These are phyloP conservation scores for Tetrahymena malaccensis DNA, from an alignment of 73 alveolate species.

Conservation along the genomic window DNA sequence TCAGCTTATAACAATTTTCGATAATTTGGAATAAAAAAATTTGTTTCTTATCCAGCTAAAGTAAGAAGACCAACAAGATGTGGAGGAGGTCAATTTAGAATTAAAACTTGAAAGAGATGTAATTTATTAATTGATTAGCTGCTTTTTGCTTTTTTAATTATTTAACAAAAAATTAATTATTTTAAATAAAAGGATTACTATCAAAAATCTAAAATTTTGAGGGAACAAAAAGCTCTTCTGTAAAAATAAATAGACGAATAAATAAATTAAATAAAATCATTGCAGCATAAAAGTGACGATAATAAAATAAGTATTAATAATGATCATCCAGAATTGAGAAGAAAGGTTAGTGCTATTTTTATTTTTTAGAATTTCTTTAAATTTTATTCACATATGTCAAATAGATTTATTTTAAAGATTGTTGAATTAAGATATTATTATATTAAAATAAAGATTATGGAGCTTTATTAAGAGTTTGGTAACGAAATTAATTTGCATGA, in stretches of 20 bases:
- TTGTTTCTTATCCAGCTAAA: slow-evolving; percentile 23
- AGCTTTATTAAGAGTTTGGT: background rate
- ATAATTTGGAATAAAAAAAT: slow-evolving; percentile 28
- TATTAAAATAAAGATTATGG: background rate
- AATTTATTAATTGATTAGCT: background rate
- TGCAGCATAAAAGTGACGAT: background rate
- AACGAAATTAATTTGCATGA: background rate
- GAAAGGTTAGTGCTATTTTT: background rate
- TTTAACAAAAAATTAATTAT: background rate
- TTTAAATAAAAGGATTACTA: background rate
- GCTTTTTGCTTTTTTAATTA: too few relatives aligned
- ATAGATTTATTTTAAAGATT: too few relatives aligned
- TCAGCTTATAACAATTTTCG: slow-evolving; percentile 15
- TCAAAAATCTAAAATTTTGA: background rate
- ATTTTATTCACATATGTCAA: background rate
- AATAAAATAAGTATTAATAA: background rate
- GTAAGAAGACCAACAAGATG: slow-evolving; percentile 21
- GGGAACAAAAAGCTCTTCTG: background rate
- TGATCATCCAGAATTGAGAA: background rate
- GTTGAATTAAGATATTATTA: background rate
- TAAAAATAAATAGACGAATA: background rate
- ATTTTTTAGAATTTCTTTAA: background rate
- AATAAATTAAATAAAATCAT: background rate
- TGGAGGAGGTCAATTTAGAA: slow-evolving; percentile 21
- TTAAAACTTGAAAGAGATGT: background rate